Evolutionary conservation across 352 stramenopile genomes (phyloP), one percentile per base, ranked within the genome.

Genomic region (Phytopythium oedochilum): DNA sequence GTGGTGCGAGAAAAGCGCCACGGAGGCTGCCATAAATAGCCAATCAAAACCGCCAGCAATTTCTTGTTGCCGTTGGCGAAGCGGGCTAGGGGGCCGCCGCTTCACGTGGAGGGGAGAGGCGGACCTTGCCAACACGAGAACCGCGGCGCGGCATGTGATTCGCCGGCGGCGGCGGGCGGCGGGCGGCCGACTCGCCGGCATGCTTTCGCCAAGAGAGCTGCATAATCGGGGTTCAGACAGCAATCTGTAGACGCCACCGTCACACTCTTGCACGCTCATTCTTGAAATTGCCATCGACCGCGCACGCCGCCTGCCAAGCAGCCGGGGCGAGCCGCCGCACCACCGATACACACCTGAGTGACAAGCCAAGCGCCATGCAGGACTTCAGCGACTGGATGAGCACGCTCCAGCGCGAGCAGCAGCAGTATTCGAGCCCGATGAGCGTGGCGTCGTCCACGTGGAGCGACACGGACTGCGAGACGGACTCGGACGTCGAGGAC

Each of bases 301-400:
- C 64, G n/a, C 39, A 45, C 18, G 25, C 18, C n/a, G n/a, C 39
- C 9, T n/a, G 7, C 8, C 39, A 11, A 45, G 29, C 29, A 34
- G 29, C 29, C 5, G 8, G n/a, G n/a, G n/a, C n/a, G n/a, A n/a
- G n/a, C n/a, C n/a, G 39, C 39, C n/a, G 25, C 39, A 40, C 17
- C 35, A 22, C 14, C 17, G 14, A 20, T 22, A 45, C 26, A 45
- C 9, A 39, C 20, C 47, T 28, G 29, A 44, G 43, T 23, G 32
- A 29, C 47, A 29, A 51, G 18, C 23, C 26, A 45, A 48, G 28
- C 45, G 69, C 32, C 48, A 71, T 68, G 60, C 68, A 75, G 64
- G 71, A 83, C 15, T 83, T 85, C 54, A 67, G 64, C 14, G 53
- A 78, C 36, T 83, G 73, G 73, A 78, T 85, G 67, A 61, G 59